phyloP scores from a whole-genome alignment of 495 filamentous ascomycete species.

The Parachaetomium inaequale region DNA sequence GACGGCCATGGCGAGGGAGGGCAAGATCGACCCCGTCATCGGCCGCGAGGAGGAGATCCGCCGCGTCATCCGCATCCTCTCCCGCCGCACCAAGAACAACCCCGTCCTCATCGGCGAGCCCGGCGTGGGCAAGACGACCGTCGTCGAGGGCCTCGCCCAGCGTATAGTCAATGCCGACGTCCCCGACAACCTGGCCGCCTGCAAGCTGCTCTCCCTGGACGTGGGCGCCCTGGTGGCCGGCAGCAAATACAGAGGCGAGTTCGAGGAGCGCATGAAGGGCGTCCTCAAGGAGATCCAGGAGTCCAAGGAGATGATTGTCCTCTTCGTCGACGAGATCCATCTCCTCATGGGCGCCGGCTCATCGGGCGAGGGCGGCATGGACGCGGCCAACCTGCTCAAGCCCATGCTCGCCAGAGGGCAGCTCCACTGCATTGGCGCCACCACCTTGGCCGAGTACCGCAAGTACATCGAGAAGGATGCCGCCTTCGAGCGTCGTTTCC shows the following conservation, averaged over 20 bases:
- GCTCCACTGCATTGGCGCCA: slow-evolving; percentile 96
- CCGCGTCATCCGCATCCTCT: slow-evolving; percentile 88
- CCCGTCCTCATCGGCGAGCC: slow-evolving; percentile 92
- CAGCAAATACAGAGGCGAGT: slow-evolving; percentile 97
- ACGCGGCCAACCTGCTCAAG: slow-evolving; percentile 95
- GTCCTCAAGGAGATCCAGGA: slow-evolving; percentile 95
- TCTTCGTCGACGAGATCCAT: slow-evolving; percentile 98
- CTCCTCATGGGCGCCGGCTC: slow-evolving; percentile 95
- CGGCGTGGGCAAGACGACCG: slow-evolving; percentile 97
- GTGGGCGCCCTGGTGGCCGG: slow-evolving; percentile 93
- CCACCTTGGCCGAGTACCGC: slow-evolving; percentile 89
- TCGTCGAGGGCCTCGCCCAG: slow-evolving; percentile 93
- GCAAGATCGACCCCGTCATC: slow-evolving; percentile 97
- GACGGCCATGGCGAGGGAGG: slow-evolving; percentile 89
- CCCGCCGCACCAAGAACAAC: slow-evolving; percentile 96
- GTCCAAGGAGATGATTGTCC: slow-evolving; percentile 92
- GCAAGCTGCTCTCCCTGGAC: slow-evolving; percentile 89
- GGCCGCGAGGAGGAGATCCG: slow-evolving; percentile 96
- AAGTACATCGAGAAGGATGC: slow-evolving; percentile 99
- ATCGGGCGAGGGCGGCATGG: slow-evolving; percentile 95
- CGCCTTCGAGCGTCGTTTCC: slow-evolving; percentile 96
- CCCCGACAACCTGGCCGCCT: slow-evolving; percentile 89
- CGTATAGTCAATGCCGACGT: slow-evolving; percentile 95
- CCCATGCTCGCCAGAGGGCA: slow-evolving; percentile 95
- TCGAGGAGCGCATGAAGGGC: slow-evolving; percentile 98